Conservation (phyloP, 768 basidiomycete genomes). For the Cubamyces lactineus region DNA sequence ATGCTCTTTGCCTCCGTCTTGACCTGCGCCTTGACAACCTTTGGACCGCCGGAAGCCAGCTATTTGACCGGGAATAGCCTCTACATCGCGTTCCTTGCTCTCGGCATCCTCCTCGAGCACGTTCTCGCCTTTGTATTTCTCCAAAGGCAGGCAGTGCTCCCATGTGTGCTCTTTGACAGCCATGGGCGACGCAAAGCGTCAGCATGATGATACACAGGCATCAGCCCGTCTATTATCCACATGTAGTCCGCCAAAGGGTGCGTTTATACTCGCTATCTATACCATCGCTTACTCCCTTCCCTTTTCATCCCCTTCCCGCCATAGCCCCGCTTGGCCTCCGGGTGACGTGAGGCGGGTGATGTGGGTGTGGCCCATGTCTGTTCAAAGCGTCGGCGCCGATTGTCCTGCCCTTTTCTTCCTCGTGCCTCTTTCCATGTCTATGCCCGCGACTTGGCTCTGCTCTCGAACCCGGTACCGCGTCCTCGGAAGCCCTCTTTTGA, state of each 20-base stretch:
- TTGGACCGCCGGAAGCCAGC: neutral
- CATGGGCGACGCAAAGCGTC: neutral
- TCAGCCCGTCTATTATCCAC: neutral
- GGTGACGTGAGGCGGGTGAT: constrained; percentile 13
- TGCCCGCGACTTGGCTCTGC: neutral
- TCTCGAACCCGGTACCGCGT: neutral
- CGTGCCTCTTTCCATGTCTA: neutral
- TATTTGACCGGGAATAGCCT: neutral
- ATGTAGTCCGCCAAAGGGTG: neutral
- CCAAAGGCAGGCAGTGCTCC: constrained; percentile 1
- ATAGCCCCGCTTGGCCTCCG: neutral
- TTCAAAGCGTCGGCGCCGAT: neutral
- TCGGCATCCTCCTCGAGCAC: neutral
- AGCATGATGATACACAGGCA: neutral
- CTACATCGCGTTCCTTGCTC: neutral
- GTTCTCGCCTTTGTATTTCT: constrained; percentile 7
- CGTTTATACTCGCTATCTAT: neutral
- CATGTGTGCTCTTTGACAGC: neutral
- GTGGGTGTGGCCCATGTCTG: neutral
- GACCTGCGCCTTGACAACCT: neutral
- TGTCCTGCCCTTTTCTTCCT: neutral
- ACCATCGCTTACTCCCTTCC: neutral
- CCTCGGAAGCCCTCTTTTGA: neutral
- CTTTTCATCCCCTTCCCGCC: neutral
- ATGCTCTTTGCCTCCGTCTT: neutral